Percentiles rank a stretch among this genome's conserved stretches.
Evolutionary conservation across 2,329 filamentous ascomycete species (phyloP).

Genomic region (Periconia sp.): DNA sequence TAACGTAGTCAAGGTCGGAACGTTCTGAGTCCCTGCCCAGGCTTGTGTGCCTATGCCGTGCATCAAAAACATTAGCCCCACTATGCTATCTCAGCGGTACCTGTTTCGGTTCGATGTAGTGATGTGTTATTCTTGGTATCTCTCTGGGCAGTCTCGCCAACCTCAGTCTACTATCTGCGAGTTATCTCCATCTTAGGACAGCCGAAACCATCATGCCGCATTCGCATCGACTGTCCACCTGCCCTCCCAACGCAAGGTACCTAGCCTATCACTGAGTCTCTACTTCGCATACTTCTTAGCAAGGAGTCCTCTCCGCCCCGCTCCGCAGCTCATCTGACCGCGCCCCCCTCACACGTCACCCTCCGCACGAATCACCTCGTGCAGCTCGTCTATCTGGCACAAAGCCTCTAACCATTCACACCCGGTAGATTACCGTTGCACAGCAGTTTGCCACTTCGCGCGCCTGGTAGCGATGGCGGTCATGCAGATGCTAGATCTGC

Average conservation of each 20-base stretch:
- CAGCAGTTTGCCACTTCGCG: constrained; percentile 1
- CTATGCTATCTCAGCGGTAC: no score
- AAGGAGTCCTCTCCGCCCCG: neutral
- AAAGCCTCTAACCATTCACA: constrained; percentile 2
- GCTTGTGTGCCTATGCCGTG: no score
- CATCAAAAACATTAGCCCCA: no score
- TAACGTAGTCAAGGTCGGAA: no score
- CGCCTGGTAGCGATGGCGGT: neutral
- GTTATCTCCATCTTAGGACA: neutral
- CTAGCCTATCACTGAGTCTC: no score
- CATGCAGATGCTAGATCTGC: constrained; percentile 1
- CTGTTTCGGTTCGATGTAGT: no score
- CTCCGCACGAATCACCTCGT: constrained; percentile 4
- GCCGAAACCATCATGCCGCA: neutral
- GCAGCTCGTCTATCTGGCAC: neutral
- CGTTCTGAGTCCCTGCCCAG: no score
- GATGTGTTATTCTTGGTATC: no score
- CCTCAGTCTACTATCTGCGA: neutral
- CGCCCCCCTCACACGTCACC: neutral
- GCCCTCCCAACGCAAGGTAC: neutral
- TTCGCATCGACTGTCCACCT: neutral
- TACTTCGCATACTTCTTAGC: no score
- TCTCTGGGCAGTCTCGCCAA: no score
- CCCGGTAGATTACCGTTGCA: neutral
- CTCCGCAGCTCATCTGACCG: neutral